Evolutionary conservation across 2,329 filamentous ascomycete genomes (phyloP), one percentile per base, ranked within the genome.

Genomic region (Xylariomycetidae sp.): DNA sequence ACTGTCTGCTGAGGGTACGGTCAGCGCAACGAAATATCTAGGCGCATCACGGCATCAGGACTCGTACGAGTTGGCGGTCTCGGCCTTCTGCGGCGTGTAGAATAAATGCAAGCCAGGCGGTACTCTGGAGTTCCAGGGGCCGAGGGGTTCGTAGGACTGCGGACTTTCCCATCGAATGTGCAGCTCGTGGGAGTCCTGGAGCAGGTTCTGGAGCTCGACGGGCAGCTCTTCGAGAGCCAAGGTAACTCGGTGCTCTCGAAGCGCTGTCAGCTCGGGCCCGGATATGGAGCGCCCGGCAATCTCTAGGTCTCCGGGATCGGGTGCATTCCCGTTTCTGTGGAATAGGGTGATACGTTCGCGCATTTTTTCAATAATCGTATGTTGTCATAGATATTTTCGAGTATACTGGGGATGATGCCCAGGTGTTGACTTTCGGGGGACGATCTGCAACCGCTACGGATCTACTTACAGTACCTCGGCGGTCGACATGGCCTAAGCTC

Each of bases 61-160:
- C 41, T 27, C 40, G 22, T 36, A 39, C 30, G 31, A 36, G 15
- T 42, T 51, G 37, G 42, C 56, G 49, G 46, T 49, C 14, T 54
- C 44, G 17, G 43, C 46, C 28, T 42, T 44, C 7, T 48, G 54
- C 1, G 84, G 83, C 0, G 82, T 85, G 54, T 82, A 88, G 49
- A 85, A 85, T 16, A 88, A 67, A 64, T 96, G 88, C 15, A 97
- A 64, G 3, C 90, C 90, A 1, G 89, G 81, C 2, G 87, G 80
- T 11, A 88, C 60, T 38, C 85, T 76, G 32, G 88, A 88, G 27
- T 76, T 67, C 50, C 92, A 82, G 2, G 89, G 89, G 25, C 80
- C 70, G 27, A 82, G 64, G 2, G 74, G 66, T 25, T 74, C 64
- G 54, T 81, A 82, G 2, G 69, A 50, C 6, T 53, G 49, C 3